Percentiles rank a stretch among this genome's conserved stretches.
Conservation (phyloP, 2,329 filamentous ascomycete species). For the Trichoderma pleuroti region DNA sequence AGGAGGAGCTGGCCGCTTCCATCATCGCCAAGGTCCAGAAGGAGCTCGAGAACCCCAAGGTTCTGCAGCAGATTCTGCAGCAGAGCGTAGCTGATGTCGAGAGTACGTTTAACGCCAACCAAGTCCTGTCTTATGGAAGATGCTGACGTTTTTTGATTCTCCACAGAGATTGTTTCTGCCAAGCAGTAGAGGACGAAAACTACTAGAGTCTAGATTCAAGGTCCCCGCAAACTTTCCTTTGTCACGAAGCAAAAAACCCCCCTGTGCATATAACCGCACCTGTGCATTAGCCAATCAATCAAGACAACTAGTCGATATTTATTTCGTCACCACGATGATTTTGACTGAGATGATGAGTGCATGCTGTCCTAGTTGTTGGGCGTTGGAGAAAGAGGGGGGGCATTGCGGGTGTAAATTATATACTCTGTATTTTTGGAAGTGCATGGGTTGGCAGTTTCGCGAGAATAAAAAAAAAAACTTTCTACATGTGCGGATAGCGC, state of each 20-base stretch:
- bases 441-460: not conserved
- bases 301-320: constrained; percentile 30
- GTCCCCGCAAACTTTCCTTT: constrained; percentile 46
- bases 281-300: constrained; percentile 59
- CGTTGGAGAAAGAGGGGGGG: not conserved
- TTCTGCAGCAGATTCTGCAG: constrained; percentile 94
- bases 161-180: constrained; percentile 57
- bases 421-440: constrained; percentile 11
- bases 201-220: constrained; percentile 37
- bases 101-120: constrained; percentile 55
- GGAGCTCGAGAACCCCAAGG: constrained; percentile 97
- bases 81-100: constrained; percentile 96
- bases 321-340: constrained; percentile 1
- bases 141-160: constrained; percentile 32
- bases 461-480: not conserved
- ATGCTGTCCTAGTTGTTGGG: constrained; percentile 4
- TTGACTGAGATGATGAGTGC: constrained; percentile 18
- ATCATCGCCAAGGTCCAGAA: constrained; percentile 98
- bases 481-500: not conserved
- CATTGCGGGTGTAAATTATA: constrained; percentile 5
- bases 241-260: constrained; percentile 36
- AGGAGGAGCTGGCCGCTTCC: constrained; percentile 87
- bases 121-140: not conserved
- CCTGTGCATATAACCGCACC: constrained; percentile 56
- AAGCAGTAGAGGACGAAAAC: constrained; percentile 56